Percentiles rank a stretch among this genome's conserved stretches.
Conservation (phyloP, 2,329 filamentous ascomycete genomes). For the Sporothrix luriei region DNA sequence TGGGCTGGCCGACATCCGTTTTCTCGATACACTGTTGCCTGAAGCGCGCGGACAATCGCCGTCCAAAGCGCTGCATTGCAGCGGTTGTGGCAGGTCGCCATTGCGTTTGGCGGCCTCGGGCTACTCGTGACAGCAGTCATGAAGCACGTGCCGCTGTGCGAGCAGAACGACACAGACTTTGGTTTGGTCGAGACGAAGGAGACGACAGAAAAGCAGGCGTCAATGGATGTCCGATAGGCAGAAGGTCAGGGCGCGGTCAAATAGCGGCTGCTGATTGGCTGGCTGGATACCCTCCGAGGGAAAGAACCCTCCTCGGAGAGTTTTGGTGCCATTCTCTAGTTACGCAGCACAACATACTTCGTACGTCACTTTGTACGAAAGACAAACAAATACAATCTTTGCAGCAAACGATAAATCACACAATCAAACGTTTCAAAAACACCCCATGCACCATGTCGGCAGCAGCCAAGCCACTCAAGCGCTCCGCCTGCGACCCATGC, state of each 20-base stretch:
- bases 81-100: conserved; percentile 17
- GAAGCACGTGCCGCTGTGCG: neutral
- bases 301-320: conserved; percentile 22
- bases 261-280: neutral
- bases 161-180: conserved; percentile 4
- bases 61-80: neutral
- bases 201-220: neutral
- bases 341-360: no score
- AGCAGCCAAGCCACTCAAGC: neutral
- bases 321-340: neutral
- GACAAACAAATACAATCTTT: no score
- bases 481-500: conserved; percentile 27
- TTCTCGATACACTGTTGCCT: neutral
- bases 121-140: neutral
- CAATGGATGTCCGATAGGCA: no score
- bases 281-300: conserved; percentile 17
- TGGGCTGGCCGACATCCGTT: neutral
- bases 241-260: neutral
- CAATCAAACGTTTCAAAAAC: neutral
- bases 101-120: conserved; percentile 13
- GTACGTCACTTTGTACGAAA: no score
- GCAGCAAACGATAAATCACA: no score
- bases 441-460: neutral
- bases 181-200: neutral
- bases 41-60: neutral